These are phyloP conservation scores for Rhodotorula babjevae DNA, from an alignment of 768 basidiomycete genomes.

Conservation along the genomic window DNA sequence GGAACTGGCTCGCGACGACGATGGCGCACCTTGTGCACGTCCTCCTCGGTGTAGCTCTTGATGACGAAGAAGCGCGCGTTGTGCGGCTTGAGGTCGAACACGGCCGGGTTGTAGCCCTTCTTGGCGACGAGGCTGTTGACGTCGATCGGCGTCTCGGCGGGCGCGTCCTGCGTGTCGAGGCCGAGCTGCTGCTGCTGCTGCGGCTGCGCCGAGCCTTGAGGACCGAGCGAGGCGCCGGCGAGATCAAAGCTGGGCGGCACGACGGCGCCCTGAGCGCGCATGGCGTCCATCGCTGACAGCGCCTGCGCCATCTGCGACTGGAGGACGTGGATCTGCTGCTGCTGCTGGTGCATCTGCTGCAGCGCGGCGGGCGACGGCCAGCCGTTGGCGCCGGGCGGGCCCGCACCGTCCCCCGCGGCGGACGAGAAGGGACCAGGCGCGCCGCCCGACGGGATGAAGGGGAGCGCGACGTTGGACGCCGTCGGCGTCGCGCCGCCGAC, in stretches of 20 bases:
- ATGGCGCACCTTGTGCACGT: slow-evolving; percentile 70
- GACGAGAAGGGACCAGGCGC: slow-evolving; percentile 14
- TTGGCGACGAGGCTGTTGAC: slow-evolving; percentile 74
- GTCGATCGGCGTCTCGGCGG: slow-evolving; percentile 61
- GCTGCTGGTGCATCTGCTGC: slow-evolving; percentile 34
- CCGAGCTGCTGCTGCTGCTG: slow-evolving; percentile 45
- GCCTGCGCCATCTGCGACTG: slow-evolving; percentile 40
- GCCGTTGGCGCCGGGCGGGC: background rate
- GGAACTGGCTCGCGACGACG: background rate
- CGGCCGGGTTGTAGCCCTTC: slow-evolving; percentile 85
- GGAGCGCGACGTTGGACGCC: background rate
- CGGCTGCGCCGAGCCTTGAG: slow-evolving; percentile 18
- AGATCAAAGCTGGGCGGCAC: slow-evolving; percentile 4
- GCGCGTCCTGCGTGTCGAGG: slow-evolving; percentile 47
- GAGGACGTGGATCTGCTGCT: slow-evolving; percentile 34
- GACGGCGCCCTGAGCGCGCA: slow-evolving; percentile 14
- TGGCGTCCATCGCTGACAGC: slow-evolving; percentile 27
- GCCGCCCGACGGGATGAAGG: background rate
- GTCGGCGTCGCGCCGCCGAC: slow-evolving; percentile 11
- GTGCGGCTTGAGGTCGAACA: slow-evolving; percentile 72
- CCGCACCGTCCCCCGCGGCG: slow-evolving; percentile 3
- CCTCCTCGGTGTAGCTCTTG: slow-evolving; percentile 98
- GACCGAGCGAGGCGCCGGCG: slow-evolving; percentile 3
- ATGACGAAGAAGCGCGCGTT: slow-evolving; percentile 94
- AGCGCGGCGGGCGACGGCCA: slow-evolving; percentile 1